A percentile compares a stretch with the other conserved stretches of the same genome.
Conservation (phyloP, 202 grass and related monocot species). For the Setaria viridis region DNA sequence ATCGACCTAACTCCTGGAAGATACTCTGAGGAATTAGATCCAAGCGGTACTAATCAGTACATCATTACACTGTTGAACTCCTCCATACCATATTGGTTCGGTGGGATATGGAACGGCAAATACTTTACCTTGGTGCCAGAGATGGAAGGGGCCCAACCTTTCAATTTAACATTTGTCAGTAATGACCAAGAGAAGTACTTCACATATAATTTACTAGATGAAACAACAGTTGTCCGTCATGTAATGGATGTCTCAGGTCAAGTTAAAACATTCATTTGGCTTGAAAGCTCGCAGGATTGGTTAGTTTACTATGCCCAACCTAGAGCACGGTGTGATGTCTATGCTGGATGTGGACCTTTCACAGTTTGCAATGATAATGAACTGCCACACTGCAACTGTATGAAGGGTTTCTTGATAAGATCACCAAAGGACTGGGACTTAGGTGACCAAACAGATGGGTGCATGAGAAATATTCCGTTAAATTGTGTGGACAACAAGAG, state of each 20-base stretch:
- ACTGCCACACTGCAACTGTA: neutral
- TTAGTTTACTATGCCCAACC: neutral
- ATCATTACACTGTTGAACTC: neutral
- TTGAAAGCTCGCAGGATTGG: neutral
- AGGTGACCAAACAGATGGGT: slow-evolving; percentile 11
- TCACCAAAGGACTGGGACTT: slow-evolving; percentile 10
- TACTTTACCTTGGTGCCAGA: slow-evolving; percentile 31
- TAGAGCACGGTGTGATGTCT: neutral
- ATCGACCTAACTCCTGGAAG: slow-evolving; percentile 30
- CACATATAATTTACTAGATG: neutral
- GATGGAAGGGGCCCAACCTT: neutral
- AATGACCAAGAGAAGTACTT: slow-evolving; percentile 14
- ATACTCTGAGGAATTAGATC: slow-evolving; percentile 13
- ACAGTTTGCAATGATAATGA: neutral
- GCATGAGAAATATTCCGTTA: slow-evolving; percentile 10
- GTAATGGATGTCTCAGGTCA: neutral
- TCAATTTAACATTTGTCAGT: slow-evolving; percentile 18
- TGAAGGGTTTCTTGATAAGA: slow-evolving; percentile 32
- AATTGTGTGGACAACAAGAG: neutral
- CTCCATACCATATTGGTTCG: slow-evolving; percentile 6
- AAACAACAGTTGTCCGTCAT: neutral
- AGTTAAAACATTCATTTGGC: neutral
- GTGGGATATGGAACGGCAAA: slow-evolving; percentile 24
- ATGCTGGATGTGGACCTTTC: slow-evolving; percentile 23
- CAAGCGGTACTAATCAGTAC: slow-evolving; percentile 14